These are phyloP conservation scores for Phytophthora lateralis DNA, from an alignment of 352 stramenopile genomes.

Conservation along the genomic window DNA sequence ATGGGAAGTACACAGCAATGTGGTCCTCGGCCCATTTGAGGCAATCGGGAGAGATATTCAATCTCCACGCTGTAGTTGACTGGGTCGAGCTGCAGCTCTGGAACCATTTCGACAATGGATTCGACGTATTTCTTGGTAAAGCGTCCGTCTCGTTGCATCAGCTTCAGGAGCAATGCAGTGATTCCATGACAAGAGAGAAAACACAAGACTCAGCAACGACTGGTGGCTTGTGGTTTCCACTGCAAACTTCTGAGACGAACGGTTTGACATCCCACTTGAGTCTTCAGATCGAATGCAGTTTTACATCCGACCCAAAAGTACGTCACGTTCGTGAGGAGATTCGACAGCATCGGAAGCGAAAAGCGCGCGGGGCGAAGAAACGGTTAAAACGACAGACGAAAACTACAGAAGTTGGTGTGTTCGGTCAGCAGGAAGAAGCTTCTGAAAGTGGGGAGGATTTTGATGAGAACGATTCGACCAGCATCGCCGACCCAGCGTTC, in stretches of 20 bases:
- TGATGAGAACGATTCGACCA: conserved; percentile 3
- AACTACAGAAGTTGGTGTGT: neutral
- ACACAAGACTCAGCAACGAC: conserved; percentile 11
- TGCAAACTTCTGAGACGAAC: conserved; percentile 32
- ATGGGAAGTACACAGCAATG: conserved; percentile 45
- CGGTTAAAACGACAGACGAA: neutral
- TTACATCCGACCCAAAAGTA: conserved; percentile 35
- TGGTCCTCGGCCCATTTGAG: conserved; percentile 28
- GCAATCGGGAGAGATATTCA: conserved; percentile 17
- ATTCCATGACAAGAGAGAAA: neutral
- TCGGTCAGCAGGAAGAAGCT: neutral
- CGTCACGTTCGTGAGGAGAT: conserved; percentile 33
- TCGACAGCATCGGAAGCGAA: conserved; percentile 4
- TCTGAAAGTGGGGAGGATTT: conserved; percentile 5
- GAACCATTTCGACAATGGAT: conserved; percentile 61
- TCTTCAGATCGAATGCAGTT: conserved; percentile 45
- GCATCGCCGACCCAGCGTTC: conserved; percentile 60
- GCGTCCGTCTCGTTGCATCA: conserved; percentile 42
- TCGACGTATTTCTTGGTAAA: conserved; percentile 61
- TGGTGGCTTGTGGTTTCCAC: conserved; percentile 43
- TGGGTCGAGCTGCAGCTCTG: conserved; percentile 67
- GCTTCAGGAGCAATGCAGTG: conserved; percentile 21
- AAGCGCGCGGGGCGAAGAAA: neutral
- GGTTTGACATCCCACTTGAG: conserved; percentile 30
- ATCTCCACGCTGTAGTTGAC: conserved; percentile 40